Percentiles rank a stretch among this genome's conserved stretches.
phyloP scores from a whole-genome alignment of 371 early-diverging fungal genomes.

The Gilbertella persicaria region DNA sequence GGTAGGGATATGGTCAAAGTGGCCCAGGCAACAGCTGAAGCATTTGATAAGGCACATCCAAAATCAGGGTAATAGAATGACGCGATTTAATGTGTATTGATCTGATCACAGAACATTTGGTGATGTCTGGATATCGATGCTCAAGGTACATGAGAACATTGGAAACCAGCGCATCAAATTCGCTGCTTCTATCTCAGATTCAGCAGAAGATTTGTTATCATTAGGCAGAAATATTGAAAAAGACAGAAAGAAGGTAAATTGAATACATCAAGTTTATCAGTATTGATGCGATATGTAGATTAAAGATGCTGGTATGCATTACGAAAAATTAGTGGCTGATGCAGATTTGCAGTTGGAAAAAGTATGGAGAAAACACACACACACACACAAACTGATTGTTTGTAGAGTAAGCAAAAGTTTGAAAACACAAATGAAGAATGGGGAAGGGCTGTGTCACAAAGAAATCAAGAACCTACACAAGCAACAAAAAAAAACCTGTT shows the following conservation, averaged over 20 bases:
- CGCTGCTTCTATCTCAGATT: conserved; percentile 57
- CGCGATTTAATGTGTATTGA: too few relatives aligned
- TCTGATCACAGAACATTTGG: conserved; percentile 54
- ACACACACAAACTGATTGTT: background rate
- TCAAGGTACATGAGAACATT: conserved; percentile 75
- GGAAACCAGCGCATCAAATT: conserved; percentile 73
- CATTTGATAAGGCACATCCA: conserved; percentile 48
- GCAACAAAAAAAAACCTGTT: conserved; percentile 57
- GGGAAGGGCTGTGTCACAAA: conserved; percentile 74
- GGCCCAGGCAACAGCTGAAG: conserved; percentile 45
- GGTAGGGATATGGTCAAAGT: conserved; percentile 56
- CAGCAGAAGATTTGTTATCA: conserved; percentile 70
- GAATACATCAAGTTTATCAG: background rate
- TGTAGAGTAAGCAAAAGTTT: conserved; percentile 70
- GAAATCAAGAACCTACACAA: conserved; percentile 55
- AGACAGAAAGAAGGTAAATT: conserved; percentile 73
- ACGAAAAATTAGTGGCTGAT: conserved; percentile 70
- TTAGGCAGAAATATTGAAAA: conserved; percentile 79
- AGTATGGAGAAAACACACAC: conserved; percentile 32
- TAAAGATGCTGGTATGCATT: conserved; percentile 74
- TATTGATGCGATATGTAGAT: conserved; percentile 38
- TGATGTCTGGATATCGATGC: conserved; percentile 61
- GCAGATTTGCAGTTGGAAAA: conserved; percentile 75
- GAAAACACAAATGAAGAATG: conserved; percentile 77
- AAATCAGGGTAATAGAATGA: conserved; percentile 46